Evolutionary conservation across 106 monocot genomes (phyloP).

Genomic region (Ottelia alismoides): DNA sequence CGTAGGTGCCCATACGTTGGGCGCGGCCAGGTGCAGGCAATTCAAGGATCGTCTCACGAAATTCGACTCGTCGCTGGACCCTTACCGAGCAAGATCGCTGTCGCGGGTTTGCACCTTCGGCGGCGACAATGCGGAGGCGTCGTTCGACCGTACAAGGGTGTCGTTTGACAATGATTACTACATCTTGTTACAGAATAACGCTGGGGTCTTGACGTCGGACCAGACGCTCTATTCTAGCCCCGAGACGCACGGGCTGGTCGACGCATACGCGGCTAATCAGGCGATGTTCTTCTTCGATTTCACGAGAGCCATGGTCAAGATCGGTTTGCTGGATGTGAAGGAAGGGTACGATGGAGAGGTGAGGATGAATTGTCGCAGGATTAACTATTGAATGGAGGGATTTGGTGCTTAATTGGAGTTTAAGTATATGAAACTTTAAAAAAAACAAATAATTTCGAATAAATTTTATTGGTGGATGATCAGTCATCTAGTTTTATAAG

Average conservation of each 20-base stretch:
- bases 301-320: conserved; percentile 43
- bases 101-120: conserved; percentile 16
- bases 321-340: conserved; percentile 60
- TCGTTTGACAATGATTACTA: conserved; percentile 51
- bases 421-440: too few relatives aligned
- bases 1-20: conserved; percentile 56
- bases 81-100: conserved; percentile 16
- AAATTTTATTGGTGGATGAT: too few relatives aligned
- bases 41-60: conserved; percentile 40
- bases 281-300: conserved; percentile 47
- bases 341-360: conserved; percentile 40
- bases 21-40: conserved; percentile 35
- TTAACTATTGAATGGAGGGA: too few relatives aligned
- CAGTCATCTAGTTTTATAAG: too few relatives aligned
- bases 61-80: conserved; percentile 35
- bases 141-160: conserved; percentile 29
- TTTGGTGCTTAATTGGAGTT: too few relatives aligned
- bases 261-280: conserved; percentile 36
- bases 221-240: conserved; percentile 29
- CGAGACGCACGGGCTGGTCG: conserved; percentile 24
- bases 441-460: too few relatives aligned
- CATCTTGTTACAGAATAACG: conserved; percentile 17
- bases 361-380: conserved; percentile 34
- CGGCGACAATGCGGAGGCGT: conserved; percentile 30
- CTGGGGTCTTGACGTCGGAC: conserved; percentile 44